Conservation (phyloP, 176 grass and related monocot species). For the Thinopyrum elongatum region DNA sequence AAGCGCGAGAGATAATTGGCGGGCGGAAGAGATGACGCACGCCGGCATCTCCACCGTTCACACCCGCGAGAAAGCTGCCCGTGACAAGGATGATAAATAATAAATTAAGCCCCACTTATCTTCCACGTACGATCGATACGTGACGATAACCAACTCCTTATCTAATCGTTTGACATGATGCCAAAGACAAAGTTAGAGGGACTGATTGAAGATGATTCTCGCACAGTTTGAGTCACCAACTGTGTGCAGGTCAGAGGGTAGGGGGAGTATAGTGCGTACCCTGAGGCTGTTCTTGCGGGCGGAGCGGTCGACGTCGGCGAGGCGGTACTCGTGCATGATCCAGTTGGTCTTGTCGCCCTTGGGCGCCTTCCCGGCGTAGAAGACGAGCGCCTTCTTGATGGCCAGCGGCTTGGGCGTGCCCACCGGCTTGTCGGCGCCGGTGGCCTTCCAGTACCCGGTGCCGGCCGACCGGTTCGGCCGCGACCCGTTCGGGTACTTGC, state of each 20-base stretch:
- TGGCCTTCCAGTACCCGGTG: constrained; percentile 81
- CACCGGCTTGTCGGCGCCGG: constrained; percentile 75
- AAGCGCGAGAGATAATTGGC: constrained; percentile 34
- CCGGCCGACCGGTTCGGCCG: constrained; percentile 72
- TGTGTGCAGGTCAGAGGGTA: neutral
- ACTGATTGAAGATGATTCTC: neutral
- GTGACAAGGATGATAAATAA: neutral
- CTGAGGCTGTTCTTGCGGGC: constrained; percentile 66
- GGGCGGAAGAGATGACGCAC: constrained; percentile 28
- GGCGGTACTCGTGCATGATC: constrained; percentile 95
- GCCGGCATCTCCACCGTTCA: constrained; percentile 44
- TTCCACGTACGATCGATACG: neutral
- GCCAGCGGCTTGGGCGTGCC: constrained; percentile 53
- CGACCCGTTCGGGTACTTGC: constrained; percentile 86
- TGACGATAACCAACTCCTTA: neutral
- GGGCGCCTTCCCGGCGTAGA: constrained; percentile 78
- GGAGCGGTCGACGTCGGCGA: constrained; percentile 73
- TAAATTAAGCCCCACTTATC: neutral
- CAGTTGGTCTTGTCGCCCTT: constrained; percentile 82
- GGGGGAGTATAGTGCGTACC: constrained; percentile 15
- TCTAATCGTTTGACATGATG: neutral
- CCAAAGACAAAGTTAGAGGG: neutral
- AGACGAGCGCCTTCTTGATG: constrained; percentile 88
- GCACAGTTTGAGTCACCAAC: neutral
- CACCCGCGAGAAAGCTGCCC: constrained; percentile 5